These are phyloP conservation scores for Vaccinium corymbosum DNA, from an alignment of 148 eudicot genomes.

Conservation along the genomic window DNA sequence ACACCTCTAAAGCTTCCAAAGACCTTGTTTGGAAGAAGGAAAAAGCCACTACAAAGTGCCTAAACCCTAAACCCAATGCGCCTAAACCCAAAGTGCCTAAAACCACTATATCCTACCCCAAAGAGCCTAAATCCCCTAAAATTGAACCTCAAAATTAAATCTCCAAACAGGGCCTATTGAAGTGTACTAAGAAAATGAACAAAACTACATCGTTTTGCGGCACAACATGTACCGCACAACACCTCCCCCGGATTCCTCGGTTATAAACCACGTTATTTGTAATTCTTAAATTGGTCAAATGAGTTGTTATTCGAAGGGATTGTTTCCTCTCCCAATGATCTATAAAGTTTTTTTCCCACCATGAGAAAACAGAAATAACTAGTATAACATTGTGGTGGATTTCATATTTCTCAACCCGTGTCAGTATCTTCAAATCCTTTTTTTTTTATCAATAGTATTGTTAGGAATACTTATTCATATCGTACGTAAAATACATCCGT, in stretches of 20 bases:
- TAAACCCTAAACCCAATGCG: too few relatives aligned
- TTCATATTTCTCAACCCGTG: not conserved
- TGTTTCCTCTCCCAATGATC: not conserved
- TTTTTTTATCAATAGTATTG: not conserved
- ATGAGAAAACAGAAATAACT: not conserved
- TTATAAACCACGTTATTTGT: not conserved
- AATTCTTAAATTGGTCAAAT: not conserved
- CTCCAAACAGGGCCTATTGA: too few relatives aligned
- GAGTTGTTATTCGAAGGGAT: not conserved
- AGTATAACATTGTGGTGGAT: not conserved
- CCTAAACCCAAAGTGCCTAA: too few relatives aligned
- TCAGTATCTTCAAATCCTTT: not conserved
- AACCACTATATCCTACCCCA: too few relatives aligned
- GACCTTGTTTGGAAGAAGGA: too few relatives aligned
- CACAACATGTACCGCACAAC: too few relatives aligned
- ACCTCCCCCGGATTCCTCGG: not conserved
- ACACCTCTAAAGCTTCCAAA: too few relatives aligned
- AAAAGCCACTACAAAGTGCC: too few relatives aligned
- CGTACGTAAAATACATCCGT: not conserved
- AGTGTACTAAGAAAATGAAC: too few relatives aligned
- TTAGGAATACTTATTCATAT: not conserved
- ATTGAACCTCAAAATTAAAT: too few relatives aligned
- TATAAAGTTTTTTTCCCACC: not conserved
- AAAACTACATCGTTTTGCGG: too few relatives aligned
- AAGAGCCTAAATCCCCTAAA: too few relatives aligned